Evolutionary conservation across 2,329 filamentous ascomycete species (phyloP).

Genomic region (Albophoma yamanashiensis): DNA sequence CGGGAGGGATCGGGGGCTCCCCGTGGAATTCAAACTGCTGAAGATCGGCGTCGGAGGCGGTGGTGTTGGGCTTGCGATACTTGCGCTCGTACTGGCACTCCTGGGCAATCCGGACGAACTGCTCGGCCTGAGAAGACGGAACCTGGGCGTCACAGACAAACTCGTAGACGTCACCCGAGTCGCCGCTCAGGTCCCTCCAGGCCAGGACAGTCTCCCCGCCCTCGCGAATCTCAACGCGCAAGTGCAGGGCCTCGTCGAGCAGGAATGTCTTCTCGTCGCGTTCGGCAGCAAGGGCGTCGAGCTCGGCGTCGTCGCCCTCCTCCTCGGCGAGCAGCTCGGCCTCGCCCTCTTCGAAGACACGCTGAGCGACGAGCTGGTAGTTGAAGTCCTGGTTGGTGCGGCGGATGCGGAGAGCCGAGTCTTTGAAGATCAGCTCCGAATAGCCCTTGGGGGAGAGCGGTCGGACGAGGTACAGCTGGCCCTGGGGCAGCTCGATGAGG

Average conservation of each 20-base stretch:
- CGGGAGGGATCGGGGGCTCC: slow-evolving; percentile 52
- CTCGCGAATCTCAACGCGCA: slow-evolving; percentile 73
- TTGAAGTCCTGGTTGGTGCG: slow-evolving; percentile 91
- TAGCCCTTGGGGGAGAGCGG: slow-evolving; percentile 94
- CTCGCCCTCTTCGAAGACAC: slow-evolving; percentile 95
- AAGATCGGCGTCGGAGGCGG: slow-evolving; percentile 72
- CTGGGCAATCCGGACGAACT: slow-evolving; percentile 72
- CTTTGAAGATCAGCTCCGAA: slow-evolving; percentile 97
- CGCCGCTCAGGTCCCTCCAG: slow-evolving; percentile 90
- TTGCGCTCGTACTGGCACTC: slow-evolving; percentile 98
- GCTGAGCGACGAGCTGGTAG: slow-evolving; percentile 92
- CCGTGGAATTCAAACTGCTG: slow-evolving; percentile 69
- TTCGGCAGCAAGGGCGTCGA: slow-evolving; percentile 64
- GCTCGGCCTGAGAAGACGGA: slow-evolving; percentile 57
- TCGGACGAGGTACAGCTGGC: slow-evolving; percentile 93
- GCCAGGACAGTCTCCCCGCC: slow-evolving; percentile 78
- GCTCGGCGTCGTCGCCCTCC: slow-evolving; percentile 69
- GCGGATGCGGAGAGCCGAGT: slow-evolving; percentile 85
- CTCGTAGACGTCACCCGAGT: slow-evolving; percentile 91
- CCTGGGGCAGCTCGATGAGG: slow-evolving; percentile 87
- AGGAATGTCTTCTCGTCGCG: slow-evolving; percentile 97
- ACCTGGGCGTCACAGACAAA: slow-evolving; percentile 83
- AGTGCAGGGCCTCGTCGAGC: slow-evolving; percentile 83
- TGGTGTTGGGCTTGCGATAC: slow-evolving; percentile 68
- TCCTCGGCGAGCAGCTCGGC: slow-evolving; percentile 85